These are phyloP conservation scores for Capronia coronata DNA, from an alignment of 2,329 filamentous ascomycete genomes.

Conservation along the genomic window DNA sequence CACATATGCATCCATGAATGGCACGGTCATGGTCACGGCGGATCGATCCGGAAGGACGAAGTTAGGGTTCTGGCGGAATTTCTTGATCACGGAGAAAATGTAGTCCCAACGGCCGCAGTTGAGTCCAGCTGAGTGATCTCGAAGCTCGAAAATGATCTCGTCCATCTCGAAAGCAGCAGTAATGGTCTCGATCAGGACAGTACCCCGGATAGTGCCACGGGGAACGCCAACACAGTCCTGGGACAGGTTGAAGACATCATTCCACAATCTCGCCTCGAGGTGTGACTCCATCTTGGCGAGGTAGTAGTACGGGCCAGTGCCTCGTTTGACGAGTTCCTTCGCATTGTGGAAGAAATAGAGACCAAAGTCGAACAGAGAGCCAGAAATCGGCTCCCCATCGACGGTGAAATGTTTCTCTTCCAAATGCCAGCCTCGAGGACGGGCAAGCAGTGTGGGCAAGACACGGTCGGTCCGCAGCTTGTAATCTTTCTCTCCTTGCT, in stretches of 20 bases:
- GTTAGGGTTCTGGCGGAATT: conserved; percentile 89
- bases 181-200: conserved; percentile 96
- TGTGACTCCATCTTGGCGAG: conserved; percentile 97
- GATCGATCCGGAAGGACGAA: conserved; percentile 91
- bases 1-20: conserved; percentile 97
- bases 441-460: conserved; percentile 85
- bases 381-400: conserved; percentile 90
- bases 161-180: conserved; percentile 99
- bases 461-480: conserved; percentile 87
- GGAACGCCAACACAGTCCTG: conserved; percentile 89
- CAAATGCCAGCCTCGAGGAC: conserved; percentile 93
- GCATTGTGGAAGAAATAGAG: conserved; percentile 99
- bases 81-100: conserved; percentile 99
- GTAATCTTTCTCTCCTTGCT: conserved; percentile 91
- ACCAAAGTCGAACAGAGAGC: conserved; percentile 90
- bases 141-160: conserved; percentile 98
- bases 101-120: conserved; percentile 99
- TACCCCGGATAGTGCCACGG: conserved; percentile 87
- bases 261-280: conserved; percentile 95
- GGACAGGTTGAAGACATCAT: conserved; percentile 91
- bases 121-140: conserved; percentile 89
- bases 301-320: conserved; percentile 93
- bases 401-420: conserved; percentile 98
- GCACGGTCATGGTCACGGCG: conserved; percentile 91
- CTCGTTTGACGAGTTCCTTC: conserved; percentile 73